Percentiles rank a stretch among this genome's conserved stretches.
These are phyloP conservation scores for Fusarium nanum DNA, from an alignment of 2,329 filamentous ascomycete genomes.

Conservation along the genomic window DNA sequence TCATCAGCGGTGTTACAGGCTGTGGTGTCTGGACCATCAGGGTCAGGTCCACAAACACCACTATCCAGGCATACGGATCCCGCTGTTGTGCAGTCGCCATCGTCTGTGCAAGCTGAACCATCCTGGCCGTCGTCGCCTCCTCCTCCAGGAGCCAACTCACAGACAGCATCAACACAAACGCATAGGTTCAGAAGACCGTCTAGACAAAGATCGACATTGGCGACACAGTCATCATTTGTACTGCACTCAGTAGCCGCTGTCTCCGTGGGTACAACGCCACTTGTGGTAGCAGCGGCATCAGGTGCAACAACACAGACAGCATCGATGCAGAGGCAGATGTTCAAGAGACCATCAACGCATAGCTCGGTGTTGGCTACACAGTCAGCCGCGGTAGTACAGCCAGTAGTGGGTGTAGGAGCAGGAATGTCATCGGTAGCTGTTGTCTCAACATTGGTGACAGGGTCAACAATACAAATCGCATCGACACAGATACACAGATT, in stretches of 20 bases:
- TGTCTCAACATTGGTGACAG: background rate
- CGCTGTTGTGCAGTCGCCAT: background rate
- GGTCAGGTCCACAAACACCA: background rate
- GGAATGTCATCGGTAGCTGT: background rate
- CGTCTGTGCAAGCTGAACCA: background rate
- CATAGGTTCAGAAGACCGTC: background rate
- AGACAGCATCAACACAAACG: background rate
- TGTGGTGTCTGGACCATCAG: background rate
- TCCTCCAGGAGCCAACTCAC: background rate
- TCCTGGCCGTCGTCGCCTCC: background rate
- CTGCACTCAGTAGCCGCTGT: background rate
- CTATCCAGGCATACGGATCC: background rate
- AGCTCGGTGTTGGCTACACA: background rate
- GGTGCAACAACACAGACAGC: background rate
- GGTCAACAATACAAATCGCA: background rate
- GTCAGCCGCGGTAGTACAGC: background rate
- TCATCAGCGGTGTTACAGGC: background rate
- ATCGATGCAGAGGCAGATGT: background rate
- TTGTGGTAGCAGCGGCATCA: background rate
- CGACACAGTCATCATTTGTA: background rate
- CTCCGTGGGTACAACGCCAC: background rate
- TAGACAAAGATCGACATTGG: background rate
- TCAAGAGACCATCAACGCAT: background rate
- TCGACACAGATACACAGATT: conserved; percentile 12
- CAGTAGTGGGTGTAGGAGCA: background rate